phyloP scores from a whole-genome alignment of 2,329 filamentous ascomycete genomes.

The Aspergillus tamarii region DNA sequence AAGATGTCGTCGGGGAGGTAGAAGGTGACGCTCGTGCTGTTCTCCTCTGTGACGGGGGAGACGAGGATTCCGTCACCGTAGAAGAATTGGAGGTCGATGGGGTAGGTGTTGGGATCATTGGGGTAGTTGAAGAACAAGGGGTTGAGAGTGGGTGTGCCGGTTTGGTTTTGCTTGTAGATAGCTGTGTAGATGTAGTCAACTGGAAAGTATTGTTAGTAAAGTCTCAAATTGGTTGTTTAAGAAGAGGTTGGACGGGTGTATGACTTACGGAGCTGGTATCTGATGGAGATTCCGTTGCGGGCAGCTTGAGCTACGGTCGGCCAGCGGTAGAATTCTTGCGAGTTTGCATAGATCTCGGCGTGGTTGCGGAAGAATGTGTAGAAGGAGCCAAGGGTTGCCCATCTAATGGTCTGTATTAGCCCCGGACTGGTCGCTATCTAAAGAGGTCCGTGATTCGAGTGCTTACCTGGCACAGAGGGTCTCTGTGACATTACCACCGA shows the following conservation, averaged over 20 bases:
- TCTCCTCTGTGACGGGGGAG: conserved; percentile 1
- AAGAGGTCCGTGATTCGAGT: neutral
- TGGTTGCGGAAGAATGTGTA: neutral
- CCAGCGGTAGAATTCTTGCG: neutral
- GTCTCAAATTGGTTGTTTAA: fast-evolving
- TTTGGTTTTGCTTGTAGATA: neutral
- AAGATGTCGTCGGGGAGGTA: conserved; percentile 12
- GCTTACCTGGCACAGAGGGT: neutral
- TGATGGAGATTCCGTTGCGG: neutral
- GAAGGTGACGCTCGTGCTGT: conserved; percentile 7
- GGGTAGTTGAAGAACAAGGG: neutral
- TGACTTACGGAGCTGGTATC: neutral
- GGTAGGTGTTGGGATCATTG: neutral
- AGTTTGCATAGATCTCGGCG: neutral
- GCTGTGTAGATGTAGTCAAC: neutral
- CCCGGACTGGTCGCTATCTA: neutral
- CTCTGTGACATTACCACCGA: neutral
- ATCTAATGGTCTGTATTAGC: neutral
- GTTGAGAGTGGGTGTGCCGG: neutral
- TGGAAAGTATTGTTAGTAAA: neutral
- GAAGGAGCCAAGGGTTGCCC: neutral
- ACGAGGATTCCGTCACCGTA: neutral
- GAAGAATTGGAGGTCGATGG: neutral
- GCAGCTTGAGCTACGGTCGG: neutral
- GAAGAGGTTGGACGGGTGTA: neutral